Base-by-base conservation (phyloP, 495 filamentous ascomycete species). In the Penicillium tannophilum region DNA sequence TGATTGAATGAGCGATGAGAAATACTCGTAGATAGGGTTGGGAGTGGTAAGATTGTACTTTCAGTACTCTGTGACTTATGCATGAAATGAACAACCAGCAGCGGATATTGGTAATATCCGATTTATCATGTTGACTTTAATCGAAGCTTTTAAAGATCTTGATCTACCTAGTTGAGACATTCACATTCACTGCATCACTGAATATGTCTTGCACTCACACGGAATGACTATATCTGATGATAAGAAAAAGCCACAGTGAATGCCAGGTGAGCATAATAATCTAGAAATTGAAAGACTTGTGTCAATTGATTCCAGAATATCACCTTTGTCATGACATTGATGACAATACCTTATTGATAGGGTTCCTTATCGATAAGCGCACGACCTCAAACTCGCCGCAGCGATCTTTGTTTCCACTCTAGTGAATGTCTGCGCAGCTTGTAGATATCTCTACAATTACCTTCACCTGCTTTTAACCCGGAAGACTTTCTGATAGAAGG, bases 11-110 rank as follows among this genome's bases (percentile, higher is more conserved):
- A 41, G 51, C 50, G 54, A 59, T 46, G 56, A 44, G 26, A 54
- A 1, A 54, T 11, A 54, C 20, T 24, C 42, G 31, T 30, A 41
- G 39, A 41, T 97, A 41, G 90, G 90, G 42, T 14, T 41, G 92
- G 95, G 72, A 36, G 10, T 36, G 9, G 10, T 11, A 10, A 12
- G 10, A 12, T 36, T 36, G 1, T 9, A 11, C 33, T 36, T 36
- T 36, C 10, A 36, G 33, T 36, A 36, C 9, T 28, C 28, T 36
- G 33, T 36, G 10, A 36, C 12, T 36, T 12, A 12, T 14, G 12
- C 1, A 10, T 35, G 33, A 4, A 36, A 36, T 36, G 33, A 12
- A 36, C 33, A 36, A 36, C 0, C 33, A 36, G 33, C 1, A 12
- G 10, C 33, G 12, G 33, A 14, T 36, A 36, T 14, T 12, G 10